These are phyloP conservation scores for Coniochaeta sp. DNA, from an alignment of 2,329 filamentous ascomycete species.

Conservation along the genomic window DNA sequence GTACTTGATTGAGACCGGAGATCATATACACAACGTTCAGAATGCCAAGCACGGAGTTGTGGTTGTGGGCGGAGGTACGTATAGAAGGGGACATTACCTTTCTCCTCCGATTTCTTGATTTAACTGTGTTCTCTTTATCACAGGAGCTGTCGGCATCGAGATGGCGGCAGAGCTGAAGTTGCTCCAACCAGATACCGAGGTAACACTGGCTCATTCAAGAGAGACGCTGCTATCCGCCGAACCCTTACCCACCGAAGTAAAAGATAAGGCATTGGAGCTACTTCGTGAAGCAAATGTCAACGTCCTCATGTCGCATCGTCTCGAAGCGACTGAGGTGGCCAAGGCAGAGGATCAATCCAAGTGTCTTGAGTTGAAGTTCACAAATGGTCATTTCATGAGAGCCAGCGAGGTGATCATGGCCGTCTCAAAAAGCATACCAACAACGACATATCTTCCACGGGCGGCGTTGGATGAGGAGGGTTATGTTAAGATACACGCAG, in stretches of 20 bases:
- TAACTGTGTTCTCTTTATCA: background rate
- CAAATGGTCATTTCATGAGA: constrained; percentile 49
- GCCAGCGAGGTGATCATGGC: constrained; percentile 64
- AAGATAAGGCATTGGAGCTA: constrained; percentile 51
- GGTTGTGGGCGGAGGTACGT: constrained; percentile 57
- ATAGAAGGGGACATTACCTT: background rate
- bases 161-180: constrained; percentile 74
- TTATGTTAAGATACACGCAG: constrained; percentile 55
- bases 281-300: constrained; percentile 50
- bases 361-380: constrained; percentile 45
- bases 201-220: constrained; percentile 71
- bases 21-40: constrained; percentile 49
- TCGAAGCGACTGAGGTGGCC: constrained; percentile 38
- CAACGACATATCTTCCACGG: constrained; percentile 54
- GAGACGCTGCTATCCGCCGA: constrained; percentile 65
- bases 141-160: constrained; percentile 71
- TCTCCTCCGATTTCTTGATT: too few species aligned
- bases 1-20: constrained; percentile 54
- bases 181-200: constrained; percentile 53
- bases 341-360: constrained; percentile 32
- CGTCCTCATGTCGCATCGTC: constrained; percentile 53
- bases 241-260: constrained; percentile 62
- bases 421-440: constrained; percentile 55
- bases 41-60: constrained; percentile 52
- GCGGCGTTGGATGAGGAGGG: constrained; percentile 55